Evolutionary conservation across 495 filamentous ascomycete species (phyloP).

Genomic region (Daldinia vernicosa): DNA sequence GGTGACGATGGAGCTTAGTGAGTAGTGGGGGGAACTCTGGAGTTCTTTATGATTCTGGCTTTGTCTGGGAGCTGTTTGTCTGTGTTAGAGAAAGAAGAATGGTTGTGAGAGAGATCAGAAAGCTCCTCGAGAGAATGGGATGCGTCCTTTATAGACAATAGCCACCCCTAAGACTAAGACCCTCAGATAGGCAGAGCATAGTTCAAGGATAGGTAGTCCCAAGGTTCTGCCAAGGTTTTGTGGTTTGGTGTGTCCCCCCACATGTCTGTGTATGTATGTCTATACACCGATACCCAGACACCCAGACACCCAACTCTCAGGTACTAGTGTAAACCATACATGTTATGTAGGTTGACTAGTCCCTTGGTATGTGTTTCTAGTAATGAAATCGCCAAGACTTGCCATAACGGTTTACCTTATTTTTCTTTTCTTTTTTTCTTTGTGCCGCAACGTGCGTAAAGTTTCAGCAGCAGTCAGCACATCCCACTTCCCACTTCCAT

Average conservation of each 20-base stretch:
- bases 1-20: constrained; percentile 3
- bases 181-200: constrained; percentile 9
- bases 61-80: constrained; percentile 29
- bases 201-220: not conserved
- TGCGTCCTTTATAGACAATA: constrained; percentile 34
- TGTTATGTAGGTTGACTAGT: not conserved
- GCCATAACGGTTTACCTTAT: constrained; percentile 33
- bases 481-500: constrained; percentile 8
- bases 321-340: constrained; percentile 16
- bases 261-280: not conserved
- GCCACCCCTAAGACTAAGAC: not conserved
- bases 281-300: constrained; percentile 38
- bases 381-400: constrained; percentile 46
- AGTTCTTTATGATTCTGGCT: constrained; percentile 17
- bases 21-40: not conserved
- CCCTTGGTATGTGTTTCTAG: constrained; percentile 23
- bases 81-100: constrained; percentile 27
- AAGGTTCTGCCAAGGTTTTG: constrained; percentile 29
- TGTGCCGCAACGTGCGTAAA: constrained; percentile 27
- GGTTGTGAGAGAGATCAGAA: constrained; percentile 7
- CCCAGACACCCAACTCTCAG: constrained; percentile 8
- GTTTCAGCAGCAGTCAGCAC: constrained; percentile 37
- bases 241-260: constrained; percentile 32
- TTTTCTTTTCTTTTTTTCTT: constrained; percentile 1
- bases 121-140: constrained; percentile 21